These are phyloP conservation scores for Ceratocystis huliohia DNA, from an alignment of 2,329 filamentous ascomycete genomes.

Conservation along the genomic window DNA sequence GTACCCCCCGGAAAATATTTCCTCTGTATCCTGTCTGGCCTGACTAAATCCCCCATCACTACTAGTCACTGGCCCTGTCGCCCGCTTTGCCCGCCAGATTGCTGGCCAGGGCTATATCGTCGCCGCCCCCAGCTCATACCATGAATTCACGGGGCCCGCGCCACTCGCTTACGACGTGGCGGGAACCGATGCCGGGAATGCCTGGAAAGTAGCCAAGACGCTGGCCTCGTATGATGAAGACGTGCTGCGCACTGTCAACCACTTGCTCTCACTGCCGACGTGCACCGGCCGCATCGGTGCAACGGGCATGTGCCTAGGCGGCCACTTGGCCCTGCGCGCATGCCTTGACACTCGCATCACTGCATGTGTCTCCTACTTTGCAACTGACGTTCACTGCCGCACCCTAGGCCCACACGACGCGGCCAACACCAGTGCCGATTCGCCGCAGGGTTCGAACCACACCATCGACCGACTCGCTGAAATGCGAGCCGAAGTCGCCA, in stretches of 20 bases:
- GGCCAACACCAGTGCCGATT: conserved; percentile 34
- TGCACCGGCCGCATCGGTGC: conserved; percentile 69
- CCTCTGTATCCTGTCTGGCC: neutral
- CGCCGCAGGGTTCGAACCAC: conserved; percentile 33
- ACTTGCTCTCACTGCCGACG: conserved; percentile 58
- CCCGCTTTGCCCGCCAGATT: conserved; percentile 81
- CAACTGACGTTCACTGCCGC: conserved; percentile 74
- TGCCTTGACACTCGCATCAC: conserved; percentile 61
- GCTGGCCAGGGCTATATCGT: conserved; percentile 88
- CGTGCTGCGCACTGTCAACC: conserved; percentile 52
- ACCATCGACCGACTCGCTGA: conserved; percentile 44
- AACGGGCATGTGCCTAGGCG: conserved; percentile 87
- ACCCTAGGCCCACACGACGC: conserved; percentile 54
- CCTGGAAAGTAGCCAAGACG: conserved; percentile 75
- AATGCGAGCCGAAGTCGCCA: conserved; percentile 65
- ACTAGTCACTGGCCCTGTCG: conserved; percentile 75
- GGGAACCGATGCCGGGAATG: conserved; percentile 78
- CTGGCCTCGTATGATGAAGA: conserved; percentile 79
- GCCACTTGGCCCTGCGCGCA: conserved; percentile 60
- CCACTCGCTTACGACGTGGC: conserved; percentile 73
- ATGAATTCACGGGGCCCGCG: conserved; percentile 81
- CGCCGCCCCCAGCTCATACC: conserved; percentile 79
- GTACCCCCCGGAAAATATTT: conserved; percentile 3
- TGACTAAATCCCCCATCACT: neutral
- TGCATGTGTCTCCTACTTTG: conserved; percentile 78